phyloP scores from a whole-genome alignment of 2,329 filamentous ascomycete species.

The Colletotrichum sp. region DNA sequence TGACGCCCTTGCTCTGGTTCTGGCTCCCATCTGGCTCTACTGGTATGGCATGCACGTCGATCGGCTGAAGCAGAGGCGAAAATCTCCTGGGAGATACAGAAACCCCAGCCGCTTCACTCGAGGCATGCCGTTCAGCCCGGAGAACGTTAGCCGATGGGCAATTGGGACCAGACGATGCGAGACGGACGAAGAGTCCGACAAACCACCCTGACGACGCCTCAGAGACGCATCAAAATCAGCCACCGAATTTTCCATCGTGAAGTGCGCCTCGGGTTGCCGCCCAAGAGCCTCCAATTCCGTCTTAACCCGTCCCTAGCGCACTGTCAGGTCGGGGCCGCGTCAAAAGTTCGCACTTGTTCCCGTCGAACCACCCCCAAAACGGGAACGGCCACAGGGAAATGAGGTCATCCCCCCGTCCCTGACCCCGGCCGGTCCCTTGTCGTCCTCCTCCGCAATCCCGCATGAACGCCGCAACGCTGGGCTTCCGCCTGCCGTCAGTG shows the following conservation, averaged over 20 bases:
- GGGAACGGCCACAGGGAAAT: neutral
- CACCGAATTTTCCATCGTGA: neutral
- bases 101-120: neutral
- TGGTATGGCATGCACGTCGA: neutral
- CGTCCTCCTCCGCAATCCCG: constrained; percentile 15
- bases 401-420: constrained; percentile 13
- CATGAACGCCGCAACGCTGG: constrained; percentile 10
- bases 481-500: constrained; percentile 1
- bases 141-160: neutral
- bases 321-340: neutral
- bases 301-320: neutral
- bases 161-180: neutral
- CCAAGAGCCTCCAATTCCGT: neutral
- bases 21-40: neutral
- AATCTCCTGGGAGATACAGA: neutral
- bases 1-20: neutral
- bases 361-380: neutral
- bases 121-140: neutral
- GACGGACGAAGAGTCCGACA: neutral
- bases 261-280: constrained; percentile 6
- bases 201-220: neutral
- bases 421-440: constrained; percentile 9
- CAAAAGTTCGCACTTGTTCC: neutral
- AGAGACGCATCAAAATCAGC: neutral
- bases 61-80: neutral